Evolutionary conservation across 352 stramenopile species (phyloP).

Genomic region (Phytophthora sojae): DNA sequence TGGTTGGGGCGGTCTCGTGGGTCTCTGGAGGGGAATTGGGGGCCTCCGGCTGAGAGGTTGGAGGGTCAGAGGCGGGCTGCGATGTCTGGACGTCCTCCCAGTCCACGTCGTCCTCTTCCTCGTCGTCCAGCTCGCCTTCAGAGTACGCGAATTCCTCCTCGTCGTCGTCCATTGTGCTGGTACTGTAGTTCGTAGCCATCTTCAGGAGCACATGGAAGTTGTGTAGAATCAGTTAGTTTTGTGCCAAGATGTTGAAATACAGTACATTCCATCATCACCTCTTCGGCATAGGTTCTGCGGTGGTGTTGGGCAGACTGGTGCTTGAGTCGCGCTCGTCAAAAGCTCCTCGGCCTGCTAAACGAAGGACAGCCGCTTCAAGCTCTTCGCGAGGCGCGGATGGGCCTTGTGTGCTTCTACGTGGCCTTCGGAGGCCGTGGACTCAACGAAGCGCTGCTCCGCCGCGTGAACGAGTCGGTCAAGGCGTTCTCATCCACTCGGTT

Average conservation of each 20-base stretch:
- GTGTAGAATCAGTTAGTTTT: too few species aligned
- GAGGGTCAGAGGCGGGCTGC: neutral
- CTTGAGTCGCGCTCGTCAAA: too few species aligned
- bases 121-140: constrained; percentile 45
- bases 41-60: neutral
- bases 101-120: constrained; percentile 65
- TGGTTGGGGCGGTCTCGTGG: constrained; percentile 23
- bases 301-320: too few species aligned
- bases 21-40: constrained; percentile 9
- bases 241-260: too few species aligned
- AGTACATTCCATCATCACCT: too few species aligned
- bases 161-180: constrained; percentile 35
- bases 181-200: too few species aligned
- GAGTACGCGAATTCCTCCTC: constrained; percentile 70
- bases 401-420: constrained; percentile 72
- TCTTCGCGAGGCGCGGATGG: constrained; percentile 59
- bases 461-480: constrained; percentile 65
- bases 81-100: constrained; percentile 67
- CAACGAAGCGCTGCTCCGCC: constrained; percentile 58
- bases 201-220: too few species aligned
- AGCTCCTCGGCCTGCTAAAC: too few species aligned
- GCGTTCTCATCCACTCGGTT: constrained; percentile 75
- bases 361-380: constrained; percentile 57
- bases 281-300: too few species aligned
- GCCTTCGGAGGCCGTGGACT: constrained; percentile 52